Evolutionary conservation across 2,329 filamentous ascomycete genomes (phyloP), one percentile per base, ranked within the genome.

Genomic region (Xylaria digitata): DNA sequence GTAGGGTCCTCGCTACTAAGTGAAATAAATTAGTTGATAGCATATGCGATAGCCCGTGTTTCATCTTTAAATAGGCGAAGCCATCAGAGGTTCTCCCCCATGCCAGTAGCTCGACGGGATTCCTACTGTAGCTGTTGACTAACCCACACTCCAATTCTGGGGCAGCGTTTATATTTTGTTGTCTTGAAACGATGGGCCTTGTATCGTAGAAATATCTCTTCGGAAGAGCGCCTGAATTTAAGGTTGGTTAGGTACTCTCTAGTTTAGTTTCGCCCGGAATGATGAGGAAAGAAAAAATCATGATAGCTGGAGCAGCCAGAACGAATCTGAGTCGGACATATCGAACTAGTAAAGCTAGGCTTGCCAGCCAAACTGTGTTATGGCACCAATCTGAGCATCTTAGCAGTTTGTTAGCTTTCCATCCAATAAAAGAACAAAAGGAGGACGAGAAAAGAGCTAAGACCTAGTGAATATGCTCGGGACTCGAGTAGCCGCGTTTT

Each of bases 401-500:
- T 43, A 8, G 21, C n/a, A 42, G 52, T 1, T 40, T 3, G 40
- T 70, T 21, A 63, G 59, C 26, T 30, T 7, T 21, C 15, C 17
- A 15, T 11, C 13, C 32, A 23, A 8, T 26, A 26, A 26, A 26
- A 26, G 26, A 26, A 26, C 8, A 6, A n/a, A 11, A 50, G 2
- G 32, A 17, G 26, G 54, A 13, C 4, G 6, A 19, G n/a, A 9
- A 19, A 7, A 1, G 37, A 7, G 15, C 30, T 2, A 21, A 17
- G 7, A 60, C 66, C 49, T 55, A 72, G 66, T 61, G 30, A 67
- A 72, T n/a, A 72, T 63, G 13, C 21, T 40, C 6, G 71, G 72
- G 0, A 72, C 72, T 3, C 62, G 13, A 0, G n/a, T 56, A 13
- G 71, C 73, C 0, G 67, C 59, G 1, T 45, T 54, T 13, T 61